Evolutionary conservation across 164 flowering plant genomes (phyloP).

Genomic region (Nymphaea colorata): DNA sequence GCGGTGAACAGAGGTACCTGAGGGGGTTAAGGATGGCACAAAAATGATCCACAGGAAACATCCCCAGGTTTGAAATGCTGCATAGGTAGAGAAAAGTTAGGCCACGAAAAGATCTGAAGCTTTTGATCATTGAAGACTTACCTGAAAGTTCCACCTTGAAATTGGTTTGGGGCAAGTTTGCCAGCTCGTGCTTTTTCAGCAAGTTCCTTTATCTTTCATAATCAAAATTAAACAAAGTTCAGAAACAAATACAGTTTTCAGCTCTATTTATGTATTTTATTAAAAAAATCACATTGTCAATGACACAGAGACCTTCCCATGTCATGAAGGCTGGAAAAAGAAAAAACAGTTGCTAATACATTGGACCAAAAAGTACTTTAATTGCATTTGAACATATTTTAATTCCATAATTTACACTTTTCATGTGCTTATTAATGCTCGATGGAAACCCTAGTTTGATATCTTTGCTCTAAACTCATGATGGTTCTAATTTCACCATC

Average conservation of each 20-base stretch:
- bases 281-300: too few relatives aligned
- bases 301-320: too few relatives aligned
- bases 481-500: too few relatives aligned
- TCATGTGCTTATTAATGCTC: too few relatives aligned
- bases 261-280: neutral
- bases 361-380: too few relatives aligned
- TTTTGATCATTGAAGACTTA: constrained; percentile 6
- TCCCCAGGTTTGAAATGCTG: constrained; percentile 99
- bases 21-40: constrained; percentile 99
- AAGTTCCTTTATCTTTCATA: constrained; percentile 68
- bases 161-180: constrained; percentile 76
- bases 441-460: too few relatives aligned
- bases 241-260: constrained; percentile 1
- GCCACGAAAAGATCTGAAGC: neutral
- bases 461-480: too few relatives aligned
- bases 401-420: too few relatives aligned
- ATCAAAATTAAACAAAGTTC: constrained; percentile 3
- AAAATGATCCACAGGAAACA: constrained; percentile 95
- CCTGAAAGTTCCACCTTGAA: constrained; percentile 99
- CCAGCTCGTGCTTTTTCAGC: constrained; percentile 91
- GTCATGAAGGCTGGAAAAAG: too few relatives aligned
- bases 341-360: too few relatives aligned
- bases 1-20: constrained; percentile 32
- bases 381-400: too few relatives aligned
- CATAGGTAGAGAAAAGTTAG: constrained; percentile 11